Conservation (phyloP, 208 protist species). For the Leptomonas pyrrhocoris region DNA sequence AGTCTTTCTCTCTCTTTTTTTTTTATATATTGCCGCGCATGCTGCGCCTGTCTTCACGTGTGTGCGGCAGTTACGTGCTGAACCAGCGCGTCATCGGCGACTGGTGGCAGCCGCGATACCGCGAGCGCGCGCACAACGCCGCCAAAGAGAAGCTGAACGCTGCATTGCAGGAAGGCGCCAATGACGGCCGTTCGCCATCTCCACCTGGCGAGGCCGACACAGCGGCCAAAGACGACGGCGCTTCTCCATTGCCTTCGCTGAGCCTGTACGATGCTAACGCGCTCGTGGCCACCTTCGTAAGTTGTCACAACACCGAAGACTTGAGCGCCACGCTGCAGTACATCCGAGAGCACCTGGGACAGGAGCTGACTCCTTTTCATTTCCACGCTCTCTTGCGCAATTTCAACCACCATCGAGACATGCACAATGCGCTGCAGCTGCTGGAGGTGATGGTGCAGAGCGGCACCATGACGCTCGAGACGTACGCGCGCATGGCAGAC, state of each 20-base stretch:
- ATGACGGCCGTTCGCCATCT: neutral
- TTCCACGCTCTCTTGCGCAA: conserved; percentile 83
- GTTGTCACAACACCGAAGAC: conserved; percentile 69
- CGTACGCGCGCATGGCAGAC: conserved; percentile 78
- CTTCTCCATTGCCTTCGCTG: conserved; percentile 5
- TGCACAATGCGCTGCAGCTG: conserved; percentile 74
- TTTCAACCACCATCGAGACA: conserved; percentile 77
- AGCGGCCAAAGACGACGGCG: neutral
- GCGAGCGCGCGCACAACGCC: conserved; percentile 63
- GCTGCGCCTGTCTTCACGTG: conserved; percentile 26
- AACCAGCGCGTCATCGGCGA: conserved; percentile 69
- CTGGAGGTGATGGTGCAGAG: conserved; percentile 72
- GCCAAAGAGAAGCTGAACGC: conserved; percentile 52
- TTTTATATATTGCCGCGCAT: too few relatives aligned
- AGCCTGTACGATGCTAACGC: conserved; percentile 70
- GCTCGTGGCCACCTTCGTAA: conserved; percentile 68
- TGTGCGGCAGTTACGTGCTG: conserved; percentile 58
- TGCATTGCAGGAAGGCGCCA: conserved; percentile 25
- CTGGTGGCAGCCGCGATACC: conserved; percentile 83
- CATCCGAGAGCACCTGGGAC: conserved; percentile 68
- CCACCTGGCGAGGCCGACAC: neutral
- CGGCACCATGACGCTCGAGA: conserved; percentile 60
- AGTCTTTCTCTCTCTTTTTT: too few relatives aligned
- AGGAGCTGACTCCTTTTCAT: conserved; percentile 66
- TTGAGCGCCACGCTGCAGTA: conserved; percentile 73